Percentiles rank a stretch among this genome's conserved stretches.
Conservation (phyloP, 164 flowering plant genomes). For the Malania oleifera region DNA sequence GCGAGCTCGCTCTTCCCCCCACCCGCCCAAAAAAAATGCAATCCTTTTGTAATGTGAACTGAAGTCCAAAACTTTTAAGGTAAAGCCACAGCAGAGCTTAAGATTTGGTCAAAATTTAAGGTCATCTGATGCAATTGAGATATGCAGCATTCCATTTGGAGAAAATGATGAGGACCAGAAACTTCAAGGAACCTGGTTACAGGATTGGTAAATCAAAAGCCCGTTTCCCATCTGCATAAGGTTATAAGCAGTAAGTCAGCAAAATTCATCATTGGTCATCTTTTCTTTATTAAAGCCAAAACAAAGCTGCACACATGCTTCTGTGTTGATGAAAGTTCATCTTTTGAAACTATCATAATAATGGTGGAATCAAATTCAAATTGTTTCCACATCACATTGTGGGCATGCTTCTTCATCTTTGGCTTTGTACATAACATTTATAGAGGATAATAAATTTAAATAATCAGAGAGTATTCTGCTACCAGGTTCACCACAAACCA, state of each 20-base stretch:
- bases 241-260: not conserved
- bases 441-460: no score
- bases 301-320: no score
- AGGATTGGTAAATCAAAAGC: not conserved
- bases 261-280: not conserved
- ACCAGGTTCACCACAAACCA: no score
- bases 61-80: constrained; percentile 8
- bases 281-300: not conserved
- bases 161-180: not conserved
- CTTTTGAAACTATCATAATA: no score
- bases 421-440: no score
- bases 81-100: not conserved
- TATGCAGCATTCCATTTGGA: not conserved
- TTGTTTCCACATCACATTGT: no score
- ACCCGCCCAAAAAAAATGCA: no score
- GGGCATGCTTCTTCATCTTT: no score
- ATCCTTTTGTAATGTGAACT: constrained; percentile 1
- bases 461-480: no score
- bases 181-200: not conserved
- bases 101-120: not conserved
- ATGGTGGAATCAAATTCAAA: no score
- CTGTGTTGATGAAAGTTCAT: no score
- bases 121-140: not conserved
- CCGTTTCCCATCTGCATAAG: not conserved
- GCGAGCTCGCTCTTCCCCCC: not conserved